Conservation (phyloP, 2,329 filamentous ascomycete genomes). For the Chaetomiaceae sp. region DNA sequence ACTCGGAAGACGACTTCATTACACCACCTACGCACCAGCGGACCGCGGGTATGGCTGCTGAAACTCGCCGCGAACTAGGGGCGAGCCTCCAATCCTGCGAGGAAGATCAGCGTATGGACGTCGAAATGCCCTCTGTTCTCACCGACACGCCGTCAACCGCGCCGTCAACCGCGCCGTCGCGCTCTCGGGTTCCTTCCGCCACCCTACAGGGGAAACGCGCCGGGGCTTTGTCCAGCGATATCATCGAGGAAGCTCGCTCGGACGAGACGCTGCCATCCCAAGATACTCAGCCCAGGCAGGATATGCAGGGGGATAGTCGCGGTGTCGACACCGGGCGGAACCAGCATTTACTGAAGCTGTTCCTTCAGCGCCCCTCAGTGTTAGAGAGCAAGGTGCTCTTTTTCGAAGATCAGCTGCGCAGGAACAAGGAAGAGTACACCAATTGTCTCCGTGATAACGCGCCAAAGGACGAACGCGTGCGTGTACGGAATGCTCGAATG, state of each 20-base stretch:
- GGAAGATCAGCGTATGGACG: conserved; percentile 10
- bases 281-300: background rate
- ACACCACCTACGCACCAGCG: conserved; percentile 35
- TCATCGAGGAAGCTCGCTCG: background rate
- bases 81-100: background rate
- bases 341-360: conserved; percentile 34
- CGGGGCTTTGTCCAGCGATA: background rate
- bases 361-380: conserved; percentile 34
- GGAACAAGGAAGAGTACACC: conserved; percentile 47
- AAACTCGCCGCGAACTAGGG: background rate
- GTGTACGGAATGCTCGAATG: conserved; percentile 49
- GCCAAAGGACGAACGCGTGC: conserved; percentile 42
- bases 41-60: background rate
- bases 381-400: conserved; percentile 34
- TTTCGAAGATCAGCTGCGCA: conserved; percentile 41
- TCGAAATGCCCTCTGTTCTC: conserved; percentile 6
- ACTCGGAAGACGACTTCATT: conserved; percentile 55
- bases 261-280: background rate
- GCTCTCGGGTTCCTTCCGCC: background rate
- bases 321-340: conserved; percentile 31
- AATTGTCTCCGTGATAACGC: conserved; percentile 45
- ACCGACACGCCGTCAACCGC: conserved; percentile 5
- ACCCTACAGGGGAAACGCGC: background rate
- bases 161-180: too few relatives aligned
- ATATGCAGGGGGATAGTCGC: conserved; percentile 14